These are phyloP conservation scores for Irpex lacteus DNA, from an alignment of 1,284 basidiomycete species.

Conservation along the genomic window DNA sequence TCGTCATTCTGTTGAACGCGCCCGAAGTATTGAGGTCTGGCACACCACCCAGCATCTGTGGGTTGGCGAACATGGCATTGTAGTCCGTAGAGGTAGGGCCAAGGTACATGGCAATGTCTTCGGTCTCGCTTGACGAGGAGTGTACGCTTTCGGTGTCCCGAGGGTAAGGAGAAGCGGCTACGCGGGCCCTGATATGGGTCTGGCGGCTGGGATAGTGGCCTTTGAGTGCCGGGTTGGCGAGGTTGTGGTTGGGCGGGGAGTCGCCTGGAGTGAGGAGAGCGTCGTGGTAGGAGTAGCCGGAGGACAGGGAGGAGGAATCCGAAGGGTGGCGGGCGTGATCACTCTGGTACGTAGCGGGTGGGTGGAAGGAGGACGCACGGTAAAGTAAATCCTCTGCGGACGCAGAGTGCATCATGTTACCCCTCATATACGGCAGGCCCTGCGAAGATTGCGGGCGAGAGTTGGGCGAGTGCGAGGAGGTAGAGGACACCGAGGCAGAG, in stretches of 20 bases:
- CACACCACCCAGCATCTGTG: conserved; percentile 32
- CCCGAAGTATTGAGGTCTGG: conserved; percentile 60
- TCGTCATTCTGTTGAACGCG: conserved; percentile 70
- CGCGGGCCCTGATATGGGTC: conserved; percentile 72
- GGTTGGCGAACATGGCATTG: conserved; percentile 48
- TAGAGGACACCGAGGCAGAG: conserved; percentile 73
- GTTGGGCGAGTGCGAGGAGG: conserved; percentile 64
- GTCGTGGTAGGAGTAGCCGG: conserved; percentile 43
- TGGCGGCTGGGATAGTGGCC: conserved; percentile 56
- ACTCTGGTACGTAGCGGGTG: conserved; percentile 27
- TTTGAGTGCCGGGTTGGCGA: conserved; percentile 69
- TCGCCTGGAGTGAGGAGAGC: conserved; percentile 45
- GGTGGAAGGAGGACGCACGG: conserved; percentile 47
- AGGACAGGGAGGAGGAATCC: conserved; percentile 37
- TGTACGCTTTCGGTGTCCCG: conserved; percentile 81
- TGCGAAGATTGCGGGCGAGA: conserved; percentile 77
- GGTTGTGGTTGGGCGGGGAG: conserved; percentile 69
- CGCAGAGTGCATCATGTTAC: conserved; percentile 44
- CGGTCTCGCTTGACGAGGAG: conserved; percentile 81
- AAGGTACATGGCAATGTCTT: conserved; percentile 78
- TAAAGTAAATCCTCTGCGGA: conserved; percentile 63
- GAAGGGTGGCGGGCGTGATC: conserved; percentile 34
- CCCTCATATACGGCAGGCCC: conserved; percentile 46
- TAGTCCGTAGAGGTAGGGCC: conserved; percentile 49
- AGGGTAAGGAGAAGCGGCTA: conserved; percentile 69